Base-by-base conservation (phyloP, 2,329 filamentous ascomycete species). In the Colletotrichum viniferum region DNA sequence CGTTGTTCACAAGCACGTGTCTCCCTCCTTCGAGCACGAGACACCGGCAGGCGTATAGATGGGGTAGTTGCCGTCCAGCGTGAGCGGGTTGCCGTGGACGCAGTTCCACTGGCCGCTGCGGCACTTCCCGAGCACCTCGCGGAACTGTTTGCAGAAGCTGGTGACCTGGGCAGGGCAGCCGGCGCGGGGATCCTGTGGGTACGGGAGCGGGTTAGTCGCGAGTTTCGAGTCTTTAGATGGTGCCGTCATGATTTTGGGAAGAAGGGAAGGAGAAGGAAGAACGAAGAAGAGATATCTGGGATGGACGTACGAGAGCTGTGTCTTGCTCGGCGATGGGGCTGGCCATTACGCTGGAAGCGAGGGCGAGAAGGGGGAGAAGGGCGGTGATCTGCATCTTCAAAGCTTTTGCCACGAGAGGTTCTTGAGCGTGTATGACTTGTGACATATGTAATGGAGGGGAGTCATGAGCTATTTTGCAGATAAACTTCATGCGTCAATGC, bases 201-300 rank as follows among this genome's bases (percentile, higher is more conserved):
- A n/a, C 18, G 18, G 2, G 8, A 5, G 0, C 2, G 1, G 18
- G 38, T 43, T 10, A 43, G 38, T n/a, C 9, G 4, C 8, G 3
- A n/a, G 38, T n/a, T 43, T 16, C 0, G 34, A 36, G 34, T 36
- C 34, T 36, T 36, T 16, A 14, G 14, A 43, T 3, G 18, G 38
- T 43, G 18, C 18, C 9, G 9, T n/a, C 8, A n/a, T 43, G 9
- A 1, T n/a, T 43, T 10, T 6, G 5, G 9, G 18, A 6, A 12
- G 16, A 43, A 43, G 18, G 0, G 18, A 10, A 43, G 18, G 18
- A 43, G 16, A n/a, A n/a, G 38, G 5, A 43, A 43, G 18, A 2
- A 43, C 0, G 8, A n/a, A 0, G 16, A 1, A 18, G 38, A n/a
- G 3, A n/a, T 1, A 1, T n/a, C 1, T 48, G 5, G 0, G 5